These are phyloP conservation scores for Apiospora marii DNA, from an alignment of 2,329 filamentous ascomycete genomes.

Conservation along the genomic window DNA sequence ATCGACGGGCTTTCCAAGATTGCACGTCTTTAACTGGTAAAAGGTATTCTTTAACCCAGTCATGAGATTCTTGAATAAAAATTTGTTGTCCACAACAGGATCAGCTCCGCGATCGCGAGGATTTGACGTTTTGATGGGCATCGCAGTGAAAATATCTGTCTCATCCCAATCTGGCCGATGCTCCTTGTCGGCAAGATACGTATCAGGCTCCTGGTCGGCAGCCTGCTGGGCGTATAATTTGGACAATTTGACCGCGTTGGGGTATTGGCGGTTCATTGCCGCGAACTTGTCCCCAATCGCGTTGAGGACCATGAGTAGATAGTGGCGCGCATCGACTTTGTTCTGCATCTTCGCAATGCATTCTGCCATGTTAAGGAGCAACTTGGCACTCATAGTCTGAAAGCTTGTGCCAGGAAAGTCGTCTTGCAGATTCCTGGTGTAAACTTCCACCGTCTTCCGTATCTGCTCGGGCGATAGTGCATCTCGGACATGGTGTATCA, in stretches of 20 bases:
- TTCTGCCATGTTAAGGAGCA: slow-evolving; percentile 97
- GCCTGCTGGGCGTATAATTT: slow-evolving; percentile 77
- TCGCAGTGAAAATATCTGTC: slow-evolving; percentile 95
- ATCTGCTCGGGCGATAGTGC: slow-evolving; percentile 91
- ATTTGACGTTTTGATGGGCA: slow-evolving; percentile 94
- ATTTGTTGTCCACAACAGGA: slow-evolving; percentile 96
- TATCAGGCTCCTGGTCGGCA: slow-evolving; percentile 69
- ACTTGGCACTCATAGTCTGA: slow-evolving; percentile 98
- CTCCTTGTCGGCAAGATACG: slow-evolving; percentile 84
- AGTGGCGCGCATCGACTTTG: slow-evolving; percentile 93
- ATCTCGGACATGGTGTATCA: slow-evolving; percentile 96
- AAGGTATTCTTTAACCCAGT: slow-evolving; percentile 97
- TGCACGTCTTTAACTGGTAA: slow-evolving; percentile 91
- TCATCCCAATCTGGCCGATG: slow-evolving; percentile 93
- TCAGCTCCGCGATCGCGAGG: slow-evolving; percentile 88
- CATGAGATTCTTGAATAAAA: slow-evolving; percentile 95
- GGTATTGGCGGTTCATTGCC: slow-evolving; percentile 95
- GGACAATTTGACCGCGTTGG: slow-evolving; percentile 93
- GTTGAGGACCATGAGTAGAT: slow-evolving; percentile 95
- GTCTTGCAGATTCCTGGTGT: slow-evolving; percentile 94
- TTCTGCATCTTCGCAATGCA: slow-evolving; percentile 94
- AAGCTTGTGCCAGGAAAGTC: slow-evolving; percentile 98
- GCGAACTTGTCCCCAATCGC: slow-evolving; percentile 98
- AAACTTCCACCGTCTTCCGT: slow-evolving; percentile 93
- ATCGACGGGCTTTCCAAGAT: slow-evolving; percentile 77